These are phyloP conservation scores for Juglanconis oblonga DNA, from an alignment of 2,329 filamentous ascomycete genomes.

Conservation along the genomic window DNA sequence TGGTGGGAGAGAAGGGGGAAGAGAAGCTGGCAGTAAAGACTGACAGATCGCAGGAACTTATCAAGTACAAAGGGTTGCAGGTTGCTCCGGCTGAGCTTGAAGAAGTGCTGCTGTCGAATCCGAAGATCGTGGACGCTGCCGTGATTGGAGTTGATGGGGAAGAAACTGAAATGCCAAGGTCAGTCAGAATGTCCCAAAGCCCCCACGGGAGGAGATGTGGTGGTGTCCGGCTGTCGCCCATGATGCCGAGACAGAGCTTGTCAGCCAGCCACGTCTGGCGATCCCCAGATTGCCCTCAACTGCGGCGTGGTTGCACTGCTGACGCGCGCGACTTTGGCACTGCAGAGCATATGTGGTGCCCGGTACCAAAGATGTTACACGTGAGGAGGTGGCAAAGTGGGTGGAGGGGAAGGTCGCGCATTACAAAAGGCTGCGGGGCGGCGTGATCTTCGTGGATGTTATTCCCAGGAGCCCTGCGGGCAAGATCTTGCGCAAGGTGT, in stretches of 20 bases:
- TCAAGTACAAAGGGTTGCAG: slow-evolving; percentile 61
- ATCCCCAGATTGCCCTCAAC: not conserved
- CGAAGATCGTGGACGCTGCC: slow-evolving; percentile 52
- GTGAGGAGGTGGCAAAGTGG: slow-evolving; percentile 23
- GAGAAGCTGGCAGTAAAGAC: not conserved
- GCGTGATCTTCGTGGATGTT: slow-evolving; percentile 46
- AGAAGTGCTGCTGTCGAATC: slow-evolving; percentile 38
- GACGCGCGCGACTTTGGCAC: not conserved
- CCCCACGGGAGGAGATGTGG: not conserved
- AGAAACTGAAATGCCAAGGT: slow-evolving; percentile 49
- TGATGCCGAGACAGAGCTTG: not conserved
- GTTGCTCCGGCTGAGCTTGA: slow-evolving; percentile 66
- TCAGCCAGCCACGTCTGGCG: not conserved
- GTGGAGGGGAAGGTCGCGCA: slow-evolving; percentile 24
- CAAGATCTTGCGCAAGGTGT: slow-evolving; percentile 58
- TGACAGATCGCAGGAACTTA: slow-evolving; percentile 48
- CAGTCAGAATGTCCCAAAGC: slow-evolving; percentile 35
- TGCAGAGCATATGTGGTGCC: slow-evolving; percentile 24
- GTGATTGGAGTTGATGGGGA: slow-evolving; percentile 55
- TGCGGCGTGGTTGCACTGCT: not conserved
- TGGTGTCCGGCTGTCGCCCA: no score
- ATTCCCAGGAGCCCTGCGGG: slow-evolving; percentile 64
- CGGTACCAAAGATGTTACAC: slow-evolving; percentile 19
- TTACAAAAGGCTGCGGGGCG: slow-evolving; percentile 33
- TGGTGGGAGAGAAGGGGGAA: not conserved